Percentiles rank a stretch among this genome's conserved stretches.
Evolutionary conservation across 192 early-diverging fungal genomes (phyloP).

Genomic region (Umbelopsis sp.): DNA sequence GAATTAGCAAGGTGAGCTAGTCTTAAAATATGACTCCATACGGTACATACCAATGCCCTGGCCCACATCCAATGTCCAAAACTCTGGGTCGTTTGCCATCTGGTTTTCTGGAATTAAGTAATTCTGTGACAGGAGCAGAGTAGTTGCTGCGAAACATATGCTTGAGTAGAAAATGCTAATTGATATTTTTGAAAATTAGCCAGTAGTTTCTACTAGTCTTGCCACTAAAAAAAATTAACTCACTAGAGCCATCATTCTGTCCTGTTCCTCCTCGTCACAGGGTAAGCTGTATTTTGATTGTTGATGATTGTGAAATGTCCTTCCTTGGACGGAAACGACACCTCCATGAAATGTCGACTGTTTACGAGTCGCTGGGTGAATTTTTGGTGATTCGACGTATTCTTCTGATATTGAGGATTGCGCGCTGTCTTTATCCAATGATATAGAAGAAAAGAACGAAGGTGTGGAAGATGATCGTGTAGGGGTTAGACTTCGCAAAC

Average conservation of each 20-base stretch:
- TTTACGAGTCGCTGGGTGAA: not conserved
- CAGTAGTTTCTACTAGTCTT: not conserved
- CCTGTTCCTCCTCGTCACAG: conserved; percentile 35
- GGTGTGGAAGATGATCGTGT: not conserved
- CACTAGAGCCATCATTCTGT: conserved; percentile 34
- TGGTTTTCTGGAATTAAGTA: conserved; percentile 12
- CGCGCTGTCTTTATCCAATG: not conserved
- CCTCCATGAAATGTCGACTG: not conserved
- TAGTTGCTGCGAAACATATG: conserved; percentile 29
- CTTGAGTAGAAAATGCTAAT: conserved; percentile 30
- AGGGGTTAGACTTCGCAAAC: not conserved
- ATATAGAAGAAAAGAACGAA: not conserved
- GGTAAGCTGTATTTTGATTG: conserved; percentile 31
- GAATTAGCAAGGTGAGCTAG: conserved; percentile 5
- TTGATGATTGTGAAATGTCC: not conserved
- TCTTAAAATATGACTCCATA: conserved; percentile 15
- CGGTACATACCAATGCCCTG: conserved; percentile 4
- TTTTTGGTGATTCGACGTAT: not conserved
- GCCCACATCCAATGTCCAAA: not conserved
- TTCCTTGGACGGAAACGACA: not conserved
- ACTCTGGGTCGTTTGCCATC: not conserved
- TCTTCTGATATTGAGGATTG: not conserved
- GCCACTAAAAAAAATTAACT: conserved; percentile 2
- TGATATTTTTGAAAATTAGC: not conserved
- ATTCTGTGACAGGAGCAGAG: conserved; percentile 28